Base-by-base conservation (phyloP, 257 asterid genomes). In the Salvia rosmarinus region DNA sequence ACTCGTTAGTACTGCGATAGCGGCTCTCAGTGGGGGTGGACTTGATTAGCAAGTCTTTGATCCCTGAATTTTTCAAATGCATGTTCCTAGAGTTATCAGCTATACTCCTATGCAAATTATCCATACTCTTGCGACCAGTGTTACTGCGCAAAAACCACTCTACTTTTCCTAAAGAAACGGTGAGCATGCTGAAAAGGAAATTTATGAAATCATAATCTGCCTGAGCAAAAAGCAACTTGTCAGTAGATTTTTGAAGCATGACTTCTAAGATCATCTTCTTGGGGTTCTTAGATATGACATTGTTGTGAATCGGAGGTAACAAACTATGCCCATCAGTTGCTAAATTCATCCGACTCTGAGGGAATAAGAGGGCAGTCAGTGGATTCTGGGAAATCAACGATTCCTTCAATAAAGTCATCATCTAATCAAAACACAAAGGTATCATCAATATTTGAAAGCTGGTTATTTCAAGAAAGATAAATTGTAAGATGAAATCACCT, bases 181-280 rank as follows among this genome's bases (percentile, higher is more conserved):
- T 13, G 47, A 63, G 65, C 6, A 62, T 3, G 37, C 60, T 3
- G 5, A 78, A 73, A 0, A 73, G 73, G 6, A 68, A 68, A 44
- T 20, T 40, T 0, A 73, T 23, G 10, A 78, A 78, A 35, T 55
- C 70, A 1, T 12, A 13, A 0, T 25, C 34, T 0, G 68, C 65
- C 12, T 73, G 60, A 32, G 59, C 76, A 62, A 78, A 46, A 23
- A 78, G 16, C 3, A 73, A 35, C 58, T 51, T 61, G 2, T 62
- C 14, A 0, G 67, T 67, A 0, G 79, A 58, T 58, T 75, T 58
- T 11, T 57, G 70, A 5, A 75, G 1, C 62, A 17, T 34, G 17
- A 25, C 57, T 39, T 68, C 58, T 49, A 75, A 8, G 9, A 25
- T 42, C 67, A 61, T 60, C 64, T 51, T 61, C 50, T 19, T 19